Evolutionary conservation across 2,329 filamentous ascomycete species (phyloP).

Genomic region (Aureobasidium sp.): DNA sequence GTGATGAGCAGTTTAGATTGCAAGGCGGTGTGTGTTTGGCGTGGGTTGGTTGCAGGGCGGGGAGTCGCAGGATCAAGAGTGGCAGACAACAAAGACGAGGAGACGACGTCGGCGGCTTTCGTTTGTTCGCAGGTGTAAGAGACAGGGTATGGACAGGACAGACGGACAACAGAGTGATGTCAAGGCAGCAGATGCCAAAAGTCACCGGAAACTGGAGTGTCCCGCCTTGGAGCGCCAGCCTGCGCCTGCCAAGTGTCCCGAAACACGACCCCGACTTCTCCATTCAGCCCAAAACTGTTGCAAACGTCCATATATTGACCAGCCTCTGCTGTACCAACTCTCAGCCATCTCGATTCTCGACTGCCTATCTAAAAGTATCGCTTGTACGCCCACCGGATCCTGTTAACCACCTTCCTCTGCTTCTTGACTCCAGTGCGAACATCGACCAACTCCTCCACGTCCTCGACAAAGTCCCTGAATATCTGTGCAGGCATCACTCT

Average conservation of each 20-base stretch:
- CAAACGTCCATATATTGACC: conserved; percentile 1
- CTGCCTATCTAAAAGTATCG: conserved; percentile 51
- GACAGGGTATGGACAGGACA: not conserved
- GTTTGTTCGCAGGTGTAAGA: not conserved
- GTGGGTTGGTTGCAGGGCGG: not conserved
- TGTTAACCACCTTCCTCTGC: conserved; percentile 71
- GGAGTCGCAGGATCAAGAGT: not conserved
- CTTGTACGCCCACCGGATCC: conserved; percentile 85
- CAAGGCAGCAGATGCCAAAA: not conserved
- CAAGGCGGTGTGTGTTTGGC: conserved; percentile 1
- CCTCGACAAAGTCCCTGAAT: conserved; percentile 78
- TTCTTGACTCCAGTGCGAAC: conserved; percentile 67
- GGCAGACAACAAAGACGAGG: not conserved
- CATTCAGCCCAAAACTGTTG: not conserved
- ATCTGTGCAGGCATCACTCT: conserved; percentile 66
- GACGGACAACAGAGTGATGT: not conserved
- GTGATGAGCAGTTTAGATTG: not conserved
- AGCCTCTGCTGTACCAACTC: not conserved
- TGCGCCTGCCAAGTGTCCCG: conserved; percentile 5
- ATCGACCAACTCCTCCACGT: conserved; percentile 79
- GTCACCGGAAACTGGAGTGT: not conserved
- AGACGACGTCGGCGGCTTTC: conserved; percentile 5
- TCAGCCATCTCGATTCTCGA: not conserved
- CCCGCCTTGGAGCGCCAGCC: not conserved
- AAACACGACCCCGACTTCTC: not conserved